Evolutionary conservation across 768 basidiomycete species (phyloP).

Genomic region (Leccinum subtestaceum): DNA sequence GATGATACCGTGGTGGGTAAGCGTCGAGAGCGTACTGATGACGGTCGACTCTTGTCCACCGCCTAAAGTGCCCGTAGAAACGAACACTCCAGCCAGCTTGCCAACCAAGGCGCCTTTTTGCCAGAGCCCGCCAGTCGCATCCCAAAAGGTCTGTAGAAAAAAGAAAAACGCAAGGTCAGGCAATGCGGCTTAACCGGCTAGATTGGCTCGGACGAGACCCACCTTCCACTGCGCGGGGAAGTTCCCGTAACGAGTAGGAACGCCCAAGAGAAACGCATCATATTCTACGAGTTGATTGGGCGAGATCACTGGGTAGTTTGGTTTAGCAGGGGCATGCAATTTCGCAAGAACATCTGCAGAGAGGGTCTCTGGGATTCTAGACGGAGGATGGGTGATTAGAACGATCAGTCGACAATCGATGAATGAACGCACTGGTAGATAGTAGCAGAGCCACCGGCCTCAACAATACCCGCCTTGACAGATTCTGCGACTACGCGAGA

Average conservation of each 20-base stretch:
- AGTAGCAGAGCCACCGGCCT: conserved; percentile 47
- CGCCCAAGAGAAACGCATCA: conserved; percentile 44
- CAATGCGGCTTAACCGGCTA: too few relatives aligned
- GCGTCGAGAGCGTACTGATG: too few relatives aligned
- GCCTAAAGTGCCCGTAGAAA: too few relatives aligned
- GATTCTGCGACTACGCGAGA: conserved; percentile 55
- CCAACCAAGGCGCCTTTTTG: too few relatives aligned
- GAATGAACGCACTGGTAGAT: conserved; percentile 54
- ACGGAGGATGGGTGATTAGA: neutral
- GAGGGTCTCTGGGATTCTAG: conserved; percentile 78
- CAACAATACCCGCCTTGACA: conserved; percentile 44
- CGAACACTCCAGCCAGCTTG: too few relatives aligned
- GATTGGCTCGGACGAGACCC: conserved; percentile 4
- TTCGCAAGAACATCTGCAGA: conserved; percentile 58
- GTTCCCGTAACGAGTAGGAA: conserved; percentile 45
- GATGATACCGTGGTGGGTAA: too few relatives aligned
- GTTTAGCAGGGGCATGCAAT: conserved; percentile 70
- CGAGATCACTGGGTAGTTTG: conserved; percentile 43
- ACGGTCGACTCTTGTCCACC: too few relatives aligned
- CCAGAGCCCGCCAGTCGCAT: too few relatives aligned
- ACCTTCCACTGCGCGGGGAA: conserved; percentile 63
- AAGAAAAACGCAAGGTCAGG: too few relatives aligned
- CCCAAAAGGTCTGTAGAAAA: too few relatives aligned
- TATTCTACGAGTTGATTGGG: conserved; percentile 17
- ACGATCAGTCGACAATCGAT: neutral